Evolutionary conservation across 2,329 filamentous ascomycete species (phyloP).

Genomic region (Trichoderma koningiopsis): DNA sequence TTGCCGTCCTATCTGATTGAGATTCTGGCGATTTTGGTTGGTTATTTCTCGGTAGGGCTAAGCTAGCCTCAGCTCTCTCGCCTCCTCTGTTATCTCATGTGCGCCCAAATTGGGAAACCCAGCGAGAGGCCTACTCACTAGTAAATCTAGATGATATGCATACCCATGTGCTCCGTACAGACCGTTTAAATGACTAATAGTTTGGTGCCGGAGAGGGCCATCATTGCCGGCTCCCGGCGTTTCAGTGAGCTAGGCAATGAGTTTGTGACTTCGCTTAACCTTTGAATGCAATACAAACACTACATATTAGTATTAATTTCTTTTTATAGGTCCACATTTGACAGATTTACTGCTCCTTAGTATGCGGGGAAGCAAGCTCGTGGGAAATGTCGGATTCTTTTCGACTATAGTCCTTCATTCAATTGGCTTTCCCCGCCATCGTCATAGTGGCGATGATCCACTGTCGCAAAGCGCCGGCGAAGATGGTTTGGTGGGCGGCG

Average conservation of each 20-base stretch:
- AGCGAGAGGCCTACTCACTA: conserved; percentile 8
- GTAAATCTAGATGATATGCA: background rate
- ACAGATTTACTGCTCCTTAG: background rate
- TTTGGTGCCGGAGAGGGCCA: background rate
- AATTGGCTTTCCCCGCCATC: background rate
- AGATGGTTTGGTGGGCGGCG: background rate
- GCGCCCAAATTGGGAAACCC: conserved; percentile 12
- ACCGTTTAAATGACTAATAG: background rate
- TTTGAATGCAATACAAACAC: background rate
- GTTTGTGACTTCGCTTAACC: background rate
- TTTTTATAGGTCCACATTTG: background rate
- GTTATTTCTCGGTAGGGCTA: background rate
- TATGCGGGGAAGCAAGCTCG: background rate
- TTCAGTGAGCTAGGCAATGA: background rate
- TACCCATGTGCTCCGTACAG: background rate
- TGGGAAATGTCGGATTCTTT: background rate
- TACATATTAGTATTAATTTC: background rate
- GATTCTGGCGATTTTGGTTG: background rate
- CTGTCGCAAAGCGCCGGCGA: background rate
- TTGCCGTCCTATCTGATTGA: background rate
- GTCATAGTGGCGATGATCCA: conserved; percentile 18
- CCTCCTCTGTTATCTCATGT: background rate
- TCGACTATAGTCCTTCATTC: background rate
- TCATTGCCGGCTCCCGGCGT: background rate
- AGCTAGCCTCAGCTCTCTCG: background rate